These are phyloP conservation scores for Rhipidocladum racemiflorum DNA, from an alignment of 176 grass and related monocot species.

Conservation along the genomic window DNA sequence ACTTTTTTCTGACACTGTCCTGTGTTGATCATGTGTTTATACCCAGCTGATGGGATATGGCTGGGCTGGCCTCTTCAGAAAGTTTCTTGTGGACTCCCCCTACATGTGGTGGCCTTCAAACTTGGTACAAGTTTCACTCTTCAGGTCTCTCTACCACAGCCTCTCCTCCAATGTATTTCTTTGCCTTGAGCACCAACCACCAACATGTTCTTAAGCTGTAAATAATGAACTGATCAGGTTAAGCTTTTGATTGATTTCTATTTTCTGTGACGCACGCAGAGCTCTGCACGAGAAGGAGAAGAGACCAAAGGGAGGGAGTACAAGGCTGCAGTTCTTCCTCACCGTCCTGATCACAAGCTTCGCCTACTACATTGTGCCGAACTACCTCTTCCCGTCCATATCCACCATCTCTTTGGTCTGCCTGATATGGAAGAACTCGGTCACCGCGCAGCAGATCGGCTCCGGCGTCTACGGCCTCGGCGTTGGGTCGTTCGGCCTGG, in stretches of 20 bases:
- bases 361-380: conserved; percentile 73
- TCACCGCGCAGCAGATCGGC: conserved; percentile 67
- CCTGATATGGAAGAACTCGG: conserved; percentile 55
- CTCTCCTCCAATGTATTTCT: neutral
- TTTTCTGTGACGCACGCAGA: conserved; percentile 25
- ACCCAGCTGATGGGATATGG: conserved; percentile 74
- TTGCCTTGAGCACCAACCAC: neutral
- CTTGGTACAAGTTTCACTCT: conserved; percentile 75
- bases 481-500: conserved; percentile 65
- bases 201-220: neutral
- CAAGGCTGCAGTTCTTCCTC: conserved; percentile 77
- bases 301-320: conserved; percentile 47
- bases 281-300: conserved; percentile 81
- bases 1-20: neutral
- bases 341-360: conserved; percentile 56
- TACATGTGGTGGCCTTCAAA: conserved; percentile 94
- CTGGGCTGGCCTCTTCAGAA: conserved; percentile 81
- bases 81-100: conserved; percentile 73
- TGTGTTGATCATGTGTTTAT: neutral
- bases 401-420: conserved; percentile 57
- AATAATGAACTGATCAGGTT: neutral
- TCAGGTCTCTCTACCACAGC: conserved; percentile 32
- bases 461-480: conserved; percentile 63
- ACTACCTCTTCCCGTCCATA: conserved; percentile 72
- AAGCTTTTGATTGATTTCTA: neutral